phyloP scores from a whole-genome alignment of 352 stramenopile species.

The Pythium phragmitis region DNA sequence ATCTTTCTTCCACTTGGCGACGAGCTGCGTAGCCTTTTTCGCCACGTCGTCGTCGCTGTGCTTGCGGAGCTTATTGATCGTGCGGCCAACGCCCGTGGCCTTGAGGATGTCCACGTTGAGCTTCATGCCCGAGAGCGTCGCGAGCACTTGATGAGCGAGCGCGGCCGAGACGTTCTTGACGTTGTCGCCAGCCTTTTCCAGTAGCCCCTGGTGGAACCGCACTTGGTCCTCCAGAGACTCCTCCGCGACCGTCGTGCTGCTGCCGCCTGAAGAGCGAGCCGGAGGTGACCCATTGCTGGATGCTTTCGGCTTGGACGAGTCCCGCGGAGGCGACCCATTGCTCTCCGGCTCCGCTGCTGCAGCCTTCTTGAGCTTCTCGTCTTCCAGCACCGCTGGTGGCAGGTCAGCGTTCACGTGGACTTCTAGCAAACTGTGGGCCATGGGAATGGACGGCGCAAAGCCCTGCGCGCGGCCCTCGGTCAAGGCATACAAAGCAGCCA shows the following conservation, averaged over 20 bases:
- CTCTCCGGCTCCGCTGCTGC: background rate
- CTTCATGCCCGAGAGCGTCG: slow-evolving; percentile 57
- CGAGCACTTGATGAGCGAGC: slow-evolving; percentile 70
- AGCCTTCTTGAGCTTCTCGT: slow-evolving; percentile 24
- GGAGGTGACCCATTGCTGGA: background rate
- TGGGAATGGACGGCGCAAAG: slow-evolving; percentile 64
- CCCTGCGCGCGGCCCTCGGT: slow-evolving; percentile 43
- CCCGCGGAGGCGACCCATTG: background rate
- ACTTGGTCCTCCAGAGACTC: slow-evolving; percentile 71
- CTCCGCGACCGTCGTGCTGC: slow-evolving; percentile 4
- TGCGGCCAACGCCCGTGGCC: slow-evolving; percentile 69
- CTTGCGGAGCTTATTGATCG: slow-evolving; percentile 88
- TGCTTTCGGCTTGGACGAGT: slow-evolving; percentile 3
- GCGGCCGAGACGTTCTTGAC: slow-evolving; percentile 72
- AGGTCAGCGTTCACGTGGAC: slow-evolving; percentile 64
- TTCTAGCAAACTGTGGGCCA: slow-evolving; percentile 52
- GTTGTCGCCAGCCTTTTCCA: slow-evolving; percentile 68
- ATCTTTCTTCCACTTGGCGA: slow-evolving; percentile 87
- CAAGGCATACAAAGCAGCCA: slow-evolving; percentile 50
- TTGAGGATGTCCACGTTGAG: slow-evolving; percentile 87
- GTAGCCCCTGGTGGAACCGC: slow-evolving; percentile 63
- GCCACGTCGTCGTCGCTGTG: slow-evolving; percentile 61
- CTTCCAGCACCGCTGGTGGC: slow-evolving; percentile 19
- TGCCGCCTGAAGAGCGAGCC: background rate
- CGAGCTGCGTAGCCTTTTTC: slow-evolving; percentile 61